These are phyloP conservation scores for Furcasterigmium furcatum DNA, from an alignment of 2,329 filamentous ascomycete species.

Conservation along the genomic window DNA sequence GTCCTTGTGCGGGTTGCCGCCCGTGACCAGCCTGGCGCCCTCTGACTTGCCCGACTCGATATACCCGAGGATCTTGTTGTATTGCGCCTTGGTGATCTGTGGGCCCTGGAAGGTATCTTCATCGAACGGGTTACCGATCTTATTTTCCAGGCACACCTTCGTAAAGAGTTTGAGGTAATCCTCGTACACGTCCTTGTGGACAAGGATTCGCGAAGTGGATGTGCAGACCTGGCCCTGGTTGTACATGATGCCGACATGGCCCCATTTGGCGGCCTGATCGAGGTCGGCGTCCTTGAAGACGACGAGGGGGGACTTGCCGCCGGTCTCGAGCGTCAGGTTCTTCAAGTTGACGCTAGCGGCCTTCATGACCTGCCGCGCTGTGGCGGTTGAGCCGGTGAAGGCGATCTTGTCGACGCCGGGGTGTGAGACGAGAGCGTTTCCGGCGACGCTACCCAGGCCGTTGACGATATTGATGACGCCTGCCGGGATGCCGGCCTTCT, in stretches of 20 bases:
- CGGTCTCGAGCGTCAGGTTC: constrained; percentile 56
- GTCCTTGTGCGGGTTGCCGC: constrained; percentile 32
- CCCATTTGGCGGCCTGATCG: constrained; percentile 56
- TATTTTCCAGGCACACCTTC: constrained; percentile 44
- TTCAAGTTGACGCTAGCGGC: constrained; percentile 56
- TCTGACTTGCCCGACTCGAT: constrained; percentile 61
- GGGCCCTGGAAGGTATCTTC: constrained; percentile 63
- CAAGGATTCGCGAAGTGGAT: constrained; percentile 55
- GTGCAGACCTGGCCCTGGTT: constrained; percentile 57
- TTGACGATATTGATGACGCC: constrained; percentile 72
- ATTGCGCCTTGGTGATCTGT: constrained; percentile 61
- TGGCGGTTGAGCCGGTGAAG: constrained; percentile 66
- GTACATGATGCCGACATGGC: constrained; percentile 36
- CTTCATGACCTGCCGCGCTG: constrained; percentile 67
- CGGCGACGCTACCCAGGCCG: constrained; percentile 60
- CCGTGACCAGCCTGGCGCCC: constrained; percentile 55
- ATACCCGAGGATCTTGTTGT: constrained; percentile 61
- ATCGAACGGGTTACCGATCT: constrained; percentile 61
- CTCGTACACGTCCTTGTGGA: constrained; percentile 54
- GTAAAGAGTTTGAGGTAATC: constrained; percentile 59
- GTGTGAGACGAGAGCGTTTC: constrained; percentile 61
- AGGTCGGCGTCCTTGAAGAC: constrained; percentile 58
- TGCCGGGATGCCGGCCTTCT: constrained; percentile 68
- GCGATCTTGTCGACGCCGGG: too few relatives aligned
- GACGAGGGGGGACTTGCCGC: constrained; percentile 54